Evolutionary conservation across 192 early-diverging fungal genomes (phyloP).

Genomic region (Coemansia sp.): DNA sequence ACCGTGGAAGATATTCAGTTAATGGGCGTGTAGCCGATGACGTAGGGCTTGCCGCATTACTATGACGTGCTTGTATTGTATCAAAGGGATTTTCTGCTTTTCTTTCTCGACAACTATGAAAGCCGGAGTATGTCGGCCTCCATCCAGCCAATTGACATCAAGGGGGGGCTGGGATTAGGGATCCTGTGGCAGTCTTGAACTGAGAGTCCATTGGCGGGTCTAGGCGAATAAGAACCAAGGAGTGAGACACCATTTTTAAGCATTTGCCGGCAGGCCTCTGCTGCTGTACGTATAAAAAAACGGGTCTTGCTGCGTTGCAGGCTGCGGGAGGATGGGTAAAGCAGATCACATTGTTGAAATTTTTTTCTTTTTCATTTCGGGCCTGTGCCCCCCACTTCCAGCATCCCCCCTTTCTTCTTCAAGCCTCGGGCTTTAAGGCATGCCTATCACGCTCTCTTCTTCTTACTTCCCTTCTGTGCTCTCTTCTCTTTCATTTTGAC

Average conservation of each 20-base stretch:
- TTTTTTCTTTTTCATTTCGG: neutral
- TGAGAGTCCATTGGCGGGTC: neutral
- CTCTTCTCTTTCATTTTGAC: neutral
- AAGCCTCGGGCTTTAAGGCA: neutral
- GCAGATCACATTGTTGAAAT: neutral
- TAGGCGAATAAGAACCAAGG: neutral
- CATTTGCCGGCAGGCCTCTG: neutral
- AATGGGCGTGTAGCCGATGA: slow-evolving; percentile 31
- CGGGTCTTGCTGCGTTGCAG: neutral
- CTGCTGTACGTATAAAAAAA: neutral
- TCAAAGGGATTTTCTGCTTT: neutral
- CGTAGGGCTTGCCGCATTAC: neutral
- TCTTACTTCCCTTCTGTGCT: slow-evolving; percentile 4
- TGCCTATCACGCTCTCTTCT: neutral
- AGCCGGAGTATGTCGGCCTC: neutral
- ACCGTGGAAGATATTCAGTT: slow-evolving; percentile 48
- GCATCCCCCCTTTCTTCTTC: neutral
- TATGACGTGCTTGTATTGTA: neutral
- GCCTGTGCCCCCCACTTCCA: neutral
- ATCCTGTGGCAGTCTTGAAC: neutral
- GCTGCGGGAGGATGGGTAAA: neutral
- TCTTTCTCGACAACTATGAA: neutral
- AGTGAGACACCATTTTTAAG: neutral
- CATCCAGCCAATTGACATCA: neutral
- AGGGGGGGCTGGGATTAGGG: neutral